These are phyloP conservation scores for Cryptococcus floricola DNA, from an alignment of 1,284 basidiomycete genomes.

Conservation along the genomic window DNA sequence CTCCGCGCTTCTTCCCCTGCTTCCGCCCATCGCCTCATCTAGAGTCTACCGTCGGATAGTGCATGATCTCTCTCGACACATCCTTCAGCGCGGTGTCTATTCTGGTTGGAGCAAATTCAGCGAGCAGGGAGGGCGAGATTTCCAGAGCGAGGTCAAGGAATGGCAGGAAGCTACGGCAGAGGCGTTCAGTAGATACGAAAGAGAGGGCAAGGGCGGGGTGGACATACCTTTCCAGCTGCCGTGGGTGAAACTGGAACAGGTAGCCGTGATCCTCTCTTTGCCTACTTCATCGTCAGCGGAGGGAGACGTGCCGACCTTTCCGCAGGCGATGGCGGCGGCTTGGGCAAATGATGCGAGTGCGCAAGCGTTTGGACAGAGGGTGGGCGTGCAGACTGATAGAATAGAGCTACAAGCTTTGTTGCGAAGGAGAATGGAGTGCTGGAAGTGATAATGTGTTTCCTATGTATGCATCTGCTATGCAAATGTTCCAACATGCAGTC, in stretches of 20 bases:
- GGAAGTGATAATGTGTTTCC: conserved; percentile 18
- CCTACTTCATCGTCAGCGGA: conserved; percentile 44
- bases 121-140: conserved; percentile 55
- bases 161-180: conserved; percentile 71
- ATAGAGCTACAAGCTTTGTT: conserved; percentile 40
- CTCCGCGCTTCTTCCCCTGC: conserved; percentile 57
- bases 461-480: background rate
- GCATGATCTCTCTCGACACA: conserved; percentile 64
- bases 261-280: conserved; percentile 61
- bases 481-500: background rate
- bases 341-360: conserved; percentile 67
- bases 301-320: conserved; percentile 60
- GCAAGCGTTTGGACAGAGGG: conserved; percentile 58
- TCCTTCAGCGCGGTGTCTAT: conserved; percentile 76
- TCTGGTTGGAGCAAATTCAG: conserved; percentile 63
- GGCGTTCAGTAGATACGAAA: conserved; percentile 50
- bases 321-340: conserved; percentile 71
- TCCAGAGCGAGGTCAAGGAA: conserved; percentile 66
- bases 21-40: conserved; percentile 59
- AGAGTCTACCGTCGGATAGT: conserved; percentile 67
- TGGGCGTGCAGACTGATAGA: conserved; percentile 25
- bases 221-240: conserved; percentile 53
- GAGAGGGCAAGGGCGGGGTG: conserved; percentile 48
- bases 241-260: conserved; percentile 67
- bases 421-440: conserved; percentile 43